Percentiles rank a stretch among this genome's conserved stretches.
Conservation (phyloP, 257 asterid genomes). For the Linderniella brevidens region DNA sequence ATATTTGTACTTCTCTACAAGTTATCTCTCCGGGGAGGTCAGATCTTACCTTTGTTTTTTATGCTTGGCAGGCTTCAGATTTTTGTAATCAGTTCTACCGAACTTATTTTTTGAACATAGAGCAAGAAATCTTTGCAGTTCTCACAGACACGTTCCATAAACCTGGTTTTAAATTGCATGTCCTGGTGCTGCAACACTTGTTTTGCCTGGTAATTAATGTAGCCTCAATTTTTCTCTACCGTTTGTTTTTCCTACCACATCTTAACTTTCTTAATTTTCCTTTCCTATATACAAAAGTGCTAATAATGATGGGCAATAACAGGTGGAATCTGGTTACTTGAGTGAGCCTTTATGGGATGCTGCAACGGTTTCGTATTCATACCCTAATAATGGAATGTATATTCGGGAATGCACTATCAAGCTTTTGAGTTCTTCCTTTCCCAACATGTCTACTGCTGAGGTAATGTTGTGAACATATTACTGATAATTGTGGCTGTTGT, state of each 20-base stretch:
- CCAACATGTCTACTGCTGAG: conserved; percentile 88
- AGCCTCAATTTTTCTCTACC: not conserved
- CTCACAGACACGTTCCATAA: conserved; percentile 88
- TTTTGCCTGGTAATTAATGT: conserved; percentile 56
- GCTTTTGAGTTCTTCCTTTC: conserved; percentile 81
- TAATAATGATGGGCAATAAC: conserved; percentile 7
- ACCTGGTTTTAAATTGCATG: conserved; percentile 95
- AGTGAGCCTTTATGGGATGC: conserved; percentile 91
- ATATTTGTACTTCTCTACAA: not conserved
- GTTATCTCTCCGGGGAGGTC: not conserved
- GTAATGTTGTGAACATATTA: conserved; percentile 18
- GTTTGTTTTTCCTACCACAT: not conserved
- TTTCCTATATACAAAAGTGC: not conserved
- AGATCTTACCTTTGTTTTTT: not conserved
- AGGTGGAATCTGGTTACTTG: conserved; percentile 63
- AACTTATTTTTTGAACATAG: conserved; percentile 67
- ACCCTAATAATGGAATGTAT: conserved; percentile 56
- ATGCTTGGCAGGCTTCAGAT: conserved; percentile 50
- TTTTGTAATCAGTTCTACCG: conserved; percentile 78
- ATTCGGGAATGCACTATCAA: conserved; percentile 80
- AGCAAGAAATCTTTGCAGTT: conserved; percentile 92
- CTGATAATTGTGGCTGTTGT: conserved; percentile 2
- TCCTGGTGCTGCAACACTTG: conserved; percentile 67
- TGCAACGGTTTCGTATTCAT: conserved; percentile 47
- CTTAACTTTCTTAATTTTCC: not conserved